Evolutionary conservation across 1,284 basidiomycete genomes (phyloP), one percentile per base, ranked within the genome.

Genomic region (Microbotryum saponariae): DNA sequence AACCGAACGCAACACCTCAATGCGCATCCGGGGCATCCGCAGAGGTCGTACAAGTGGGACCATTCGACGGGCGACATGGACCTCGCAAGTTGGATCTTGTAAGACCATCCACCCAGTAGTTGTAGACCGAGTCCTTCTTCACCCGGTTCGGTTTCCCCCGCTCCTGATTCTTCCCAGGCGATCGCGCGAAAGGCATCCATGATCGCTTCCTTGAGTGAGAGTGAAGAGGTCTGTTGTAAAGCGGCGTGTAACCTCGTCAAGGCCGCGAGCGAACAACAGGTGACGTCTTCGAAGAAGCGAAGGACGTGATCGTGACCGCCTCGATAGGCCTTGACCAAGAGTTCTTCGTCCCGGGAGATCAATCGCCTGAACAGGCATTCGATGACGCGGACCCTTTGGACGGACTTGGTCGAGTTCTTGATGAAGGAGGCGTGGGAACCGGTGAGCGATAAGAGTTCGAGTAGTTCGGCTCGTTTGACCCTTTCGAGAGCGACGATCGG

Each of bases 171-270:
- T 46, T 69, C 67, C 67, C 67, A 69, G 21, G 57, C 54, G 56
- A 69, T 67, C 51, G 67, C 64, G 23, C 67, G 62, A 18, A 69
- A 69, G 16, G 67, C 67, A 45, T 69, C 67, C 65, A 63, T 66
- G 47, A 69, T 65, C 2, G 65, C 65, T 16, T 64, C 67, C 47
- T 65, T 64, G 46, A 69, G 54, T 47, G 51, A 54, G 14, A 60
- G 23, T 5, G 62, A 60, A 8, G 56, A 54, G 5, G 67, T 69
- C 20, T 56, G 49, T 29, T 64, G 62, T 3, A 69, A 42, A 7
- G 57, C 59, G n/a, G 48, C 51, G 29, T 62, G 62, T 12, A 69
- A 51, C 6, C 65, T 62, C 1, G 52, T 45, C 47, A 69, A 58
- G 3, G 60, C 61, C 0, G 60, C 49, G 9, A 67, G 57, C 5